A percentile compares a stretch with the other conserved stretches of the same genome.
Conservation (phyloP, 768 basidiomycete species). For the Leucosporidium scottii region DNA sequence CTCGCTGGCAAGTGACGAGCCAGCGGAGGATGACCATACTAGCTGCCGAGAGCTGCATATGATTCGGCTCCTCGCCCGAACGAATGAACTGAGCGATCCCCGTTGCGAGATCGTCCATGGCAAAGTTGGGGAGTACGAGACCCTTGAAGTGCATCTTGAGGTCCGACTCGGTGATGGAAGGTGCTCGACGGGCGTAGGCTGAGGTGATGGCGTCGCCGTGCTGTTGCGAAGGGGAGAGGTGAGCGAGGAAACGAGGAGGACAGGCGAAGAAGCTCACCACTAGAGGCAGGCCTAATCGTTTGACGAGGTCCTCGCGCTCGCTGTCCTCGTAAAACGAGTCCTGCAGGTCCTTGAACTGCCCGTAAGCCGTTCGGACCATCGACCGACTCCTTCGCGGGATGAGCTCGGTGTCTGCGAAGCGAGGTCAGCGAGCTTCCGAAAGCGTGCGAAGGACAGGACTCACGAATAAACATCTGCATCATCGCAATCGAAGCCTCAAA, state of each 20-base stretch:
- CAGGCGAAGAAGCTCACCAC: background rate
- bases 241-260: background rate
- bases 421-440: background rate
- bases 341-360: slow-evolving; percentile 7
- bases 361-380: background rate
- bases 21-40: slow-evolving; percentile 1
- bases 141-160: slow-evolving; percentile 5
- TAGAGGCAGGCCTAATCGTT: slow-evolving; percentile 8
- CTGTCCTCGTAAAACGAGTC: background rate
- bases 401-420: slow-evolving; percentile 11
- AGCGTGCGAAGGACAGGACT: background rate
- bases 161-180: slow-evolving; percentile 3
- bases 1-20: slow-evolving; percentile 2
- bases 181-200: slow-evolving; percentile 8
- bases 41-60: too few relatives aligned
- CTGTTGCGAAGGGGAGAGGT: background rate
- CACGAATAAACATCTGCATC: slow-evolving; percentile 18
- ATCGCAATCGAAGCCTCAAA: slow-evolving; percentile 15
- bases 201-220: slow-evolving; percentile 12
- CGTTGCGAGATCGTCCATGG: background rate
- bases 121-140: background rate
- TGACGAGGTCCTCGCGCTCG: background rate
- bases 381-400: slow-evolving; percentile 1
- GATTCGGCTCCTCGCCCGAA: too few relatives aligned
- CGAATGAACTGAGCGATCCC: too few relatives aligned